These are phyloP conservation scores for Jatropha podagrica DNA, from an alignment of 441 rosid genomes.

Conservation along the genomic window DNA sequence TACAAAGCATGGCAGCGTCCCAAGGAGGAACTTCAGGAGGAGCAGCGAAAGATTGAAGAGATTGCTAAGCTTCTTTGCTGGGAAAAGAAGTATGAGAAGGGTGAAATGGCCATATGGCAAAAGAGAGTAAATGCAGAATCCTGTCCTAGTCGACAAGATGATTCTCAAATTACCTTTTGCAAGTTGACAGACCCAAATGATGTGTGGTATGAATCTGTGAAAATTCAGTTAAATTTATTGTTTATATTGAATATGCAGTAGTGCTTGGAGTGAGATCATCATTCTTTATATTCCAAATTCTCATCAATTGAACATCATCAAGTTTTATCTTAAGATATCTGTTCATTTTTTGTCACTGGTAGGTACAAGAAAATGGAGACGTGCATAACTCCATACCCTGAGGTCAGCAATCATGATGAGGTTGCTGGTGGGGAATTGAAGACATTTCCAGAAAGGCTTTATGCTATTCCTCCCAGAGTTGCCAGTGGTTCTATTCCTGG, in stretches of 20 bases:
- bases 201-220: conserved; percentile 58
- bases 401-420: conserved; percentile 51
- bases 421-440: conserved; percentile 66
- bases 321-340: not conserved
- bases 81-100: conserved; percentile 89
- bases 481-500: conserved; percentile 68
- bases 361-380: conserved; percentile 81
- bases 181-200: conserved; percentile 65
- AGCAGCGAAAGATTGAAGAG: conserved; percentile 77
- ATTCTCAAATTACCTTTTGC: conserved; percentile 66
- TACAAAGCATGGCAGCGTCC: conserved; percentile 82
- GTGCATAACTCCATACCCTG: conserved; percentile 77
- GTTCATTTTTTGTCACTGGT: conserved; percentile 18
- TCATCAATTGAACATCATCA: not conserved
- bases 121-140: conserved; percentile 64
- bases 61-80: conserved; percentile 77
- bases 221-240: conserved; percentile 4
- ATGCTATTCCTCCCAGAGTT: conserved; percentile 72
- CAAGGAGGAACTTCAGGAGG: conserved; percentile 68
- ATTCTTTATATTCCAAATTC: not conserved
- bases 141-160: conserved; percentile 57
- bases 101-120: conserved; percentile 79
- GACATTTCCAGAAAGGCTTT: conserved; percentile 83
- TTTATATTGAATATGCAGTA: too few species aligned
- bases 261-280: not conserved